Evolutionary conservation across 2,329 filamentous ascomycete species (phyloP), one percentile per base, ranked within the genome.

Genomic region (Aspergillus tanneri): DNA sequence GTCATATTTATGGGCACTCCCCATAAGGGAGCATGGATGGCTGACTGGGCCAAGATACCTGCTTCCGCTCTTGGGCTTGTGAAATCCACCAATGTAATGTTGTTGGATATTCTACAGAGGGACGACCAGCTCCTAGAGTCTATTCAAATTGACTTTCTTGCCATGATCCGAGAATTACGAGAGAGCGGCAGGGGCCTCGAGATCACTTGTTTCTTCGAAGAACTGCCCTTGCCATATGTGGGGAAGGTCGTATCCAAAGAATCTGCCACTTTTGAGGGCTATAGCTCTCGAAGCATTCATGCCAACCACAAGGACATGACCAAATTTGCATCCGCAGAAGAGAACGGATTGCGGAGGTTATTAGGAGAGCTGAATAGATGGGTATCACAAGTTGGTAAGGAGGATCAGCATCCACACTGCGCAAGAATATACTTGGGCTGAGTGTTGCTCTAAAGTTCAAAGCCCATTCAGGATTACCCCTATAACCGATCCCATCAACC

Each of bases 1-100:
- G 63, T 72, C 35, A 47, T 61, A 3, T 72, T 72, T 50, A 56
- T 72, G 18, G 69, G 70, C 7, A 72, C 70, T 27, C 68, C 67
- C 1, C 68, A 72, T 47, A 53, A 58, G 8, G 68, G 68, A 0
- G 49, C 64, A 3, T 5, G 53, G 62, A 56, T 68, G 46, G 69
- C 70, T 0, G 40, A 65, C 24, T 72, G 66, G 69, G 61, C 60
- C 0, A 58, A 50, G 10, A 62, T 67, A n/a, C 60, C 62, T 0
- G 65, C 53, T 16, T 50, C 47, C 2, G 54, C 52, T 16, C 44
- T 59, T 30, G 43, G 53, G 1, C 18, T 59, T 2, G 14, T 58
- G 8, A 56, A 52, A 32, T 50, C 40, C 6, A 50, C 44, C 3
- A 57, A 57, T 16, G 2, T 11, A n/a, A 11, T n/a, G 6, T 24